Percentiles rank a stretch among this genome's conserved stretches.
phyloP scores from a whole-genome alignment of 768 basidiomycete genomes.

The Naganishia onofrii region DNA sequence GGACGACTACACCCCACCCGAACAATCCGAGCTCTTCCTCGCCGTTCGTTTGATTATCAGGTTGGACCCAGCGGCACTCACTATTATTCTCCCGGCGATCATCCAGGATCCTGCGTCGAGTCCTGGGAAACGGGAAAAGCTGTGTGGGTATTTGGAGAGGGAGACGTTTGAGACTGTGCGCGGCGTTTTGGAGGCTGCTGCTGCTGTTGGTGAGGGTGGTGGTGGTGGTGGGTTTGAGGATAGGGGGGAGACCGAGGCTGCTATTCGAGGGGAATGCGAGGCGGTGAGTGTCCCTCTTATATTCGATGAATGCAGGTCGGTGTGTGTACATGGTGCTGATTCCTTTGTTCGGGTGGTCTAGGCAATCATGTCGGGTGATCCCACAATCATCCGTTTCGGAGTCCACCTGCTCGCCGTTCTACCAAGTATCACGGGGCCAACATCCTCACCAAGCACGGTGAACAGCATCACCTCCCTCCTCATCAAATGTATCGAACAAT shows the following conservation, averaged over 20 bases:
- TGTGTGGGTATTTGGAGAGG: not conserved
- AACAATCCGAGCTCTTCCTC: not conserved
- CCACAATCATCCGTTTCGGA: not conserved
- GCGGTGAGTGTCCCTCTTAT: not conserved
- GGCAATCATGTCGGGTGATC: not conserved
- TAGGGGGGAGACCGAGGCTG: not conserved
- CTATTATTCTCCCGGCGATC: not conserved
- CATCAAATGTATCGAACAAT: slow-evolving; percentile 1
- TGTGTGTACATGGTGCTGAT: not conserved
- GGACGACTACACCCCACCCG: not conserved
- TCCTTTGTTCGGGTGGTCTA: not conserved
- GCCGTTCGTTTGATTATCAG: not conserved
- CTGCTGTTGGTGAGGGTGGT: too few relatives aligned
- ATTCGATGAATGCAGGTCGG: not conserved
- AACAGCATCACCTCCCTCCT: not conserved
- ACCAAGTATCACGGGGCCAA: not conserved
- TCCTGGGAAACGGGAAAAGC: not conserved
- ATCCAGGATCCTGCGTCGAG: not conserved
- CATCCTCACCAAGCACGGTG: not conserved
- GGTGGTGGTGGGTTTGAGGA: not conserved
- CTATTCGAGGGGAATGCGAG: not conserved
- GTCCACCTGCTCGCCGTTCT: not conserved
- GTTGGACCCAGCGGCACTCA: not conserved
- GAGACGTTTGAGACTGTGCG: not conserved
- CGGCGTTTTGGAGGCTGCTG: not conserved